Base-by-base conservation (phyloP, 257 asterid species). In the Thymus quinquecostatus region DNA sequence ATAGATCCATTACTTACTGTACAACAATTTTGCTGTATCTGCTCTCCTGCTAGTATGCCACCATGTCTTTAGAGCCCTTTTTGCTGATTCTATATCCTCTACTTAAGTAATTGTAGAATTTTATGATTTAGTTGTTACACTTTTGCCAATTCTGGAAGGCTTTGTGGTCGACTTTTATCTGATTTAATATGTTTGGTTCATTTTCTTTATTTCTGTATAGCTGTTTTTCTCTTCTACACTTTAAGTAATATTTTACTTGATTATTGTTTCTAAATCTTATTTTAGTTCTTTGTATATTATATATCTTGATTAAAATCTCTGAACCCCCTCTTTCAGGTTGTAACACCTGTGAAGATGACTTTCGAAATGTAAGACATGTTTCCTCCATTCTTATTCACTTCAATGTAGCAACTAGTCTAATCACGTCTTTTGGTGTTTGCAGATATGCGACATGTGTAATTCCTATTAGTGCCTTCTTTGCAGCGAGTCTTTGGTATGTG, bases 401-500 rank as follows among this genome's bases (percentile, higher is more conserved):
- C 45, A 30, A 21, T 70, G 12, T 50, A 47, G 47, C 70, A 28
- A 73, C 60, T 4, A 21, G 27, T 69, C 33, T 84, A 70, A 67
- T 77, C 49, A 34, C 68, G 30, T 60, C 64, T 62, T 48, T 55
- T 43, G 81, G 77, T 54, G 72, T 80, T 59, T 83, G 83, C 99
- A 95, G 99, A 87, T 95, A 95, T 54, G 91, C 87, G 1, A 86
- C 97, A n/a, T 90, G 98, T 74, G 99, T 95, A 53, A 77, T 95
- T 71, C 99, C 99, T 56, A 95, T 95, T 62, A 90, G 98, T 75
- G 98, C 98, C 33, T 92, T 92, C 86, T 92, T 92, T 67, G 97
- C 96, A 0, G 82, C 97, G 34, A 90, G 97, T 79, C 95, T 90
- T 68, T 88, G 84, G 79, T 94, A 82, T 80, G 97, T 77, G 44